Percentiles rank a stretch among this genome's conserved stretches.
phyloP scores from a whole-genome alignment of 2,329 filamentous ascomycete genomes.

The Clonostachys sp. region DNA sequence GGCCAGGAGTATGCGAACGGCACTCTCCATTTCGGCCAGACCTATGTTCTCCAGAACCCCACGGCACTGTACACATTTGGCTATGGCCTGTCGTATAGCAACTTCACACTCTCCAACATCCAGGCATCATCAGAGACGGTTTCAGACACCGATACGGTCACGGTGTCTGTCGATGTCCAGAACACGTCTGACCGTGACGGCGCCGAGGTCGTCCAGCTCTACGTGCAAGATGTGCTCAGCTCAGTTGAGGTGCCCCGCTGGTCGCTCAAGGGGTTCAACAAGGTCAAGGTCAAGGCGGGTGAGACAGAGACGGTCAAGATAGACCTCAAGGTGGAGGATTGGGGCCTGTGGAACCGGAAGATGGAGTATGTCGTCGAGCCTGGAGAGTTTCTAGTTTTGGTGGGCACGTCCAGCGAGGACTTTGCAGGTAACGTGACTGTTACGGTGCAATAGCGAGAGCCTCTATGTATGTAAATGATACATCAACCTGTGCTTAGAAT shows the following conservation, averaged over 20 bases:
- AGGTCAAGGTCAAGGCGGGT: conserved; percentile 56
- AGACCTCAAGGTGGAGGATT: conserved; percentile 47
- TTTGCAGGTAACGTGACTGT: conserved; percentile 51
- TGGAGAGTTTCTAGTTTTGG: conserved; percentile 59
- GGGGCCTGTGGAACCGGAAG: conserved; percentile 52
- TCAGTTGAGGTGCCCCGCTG: conserved; percentile 61
- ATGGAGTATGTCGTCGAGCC: conserved; percentile 74
- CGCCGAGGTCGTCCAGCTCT: conserved; percentile 64
- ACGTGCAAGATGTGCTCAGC: conserved; percentile 58
- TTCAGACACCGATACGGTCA: conserved; percentile 46
- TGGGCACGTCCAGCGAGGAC: conserved; percentile 57
- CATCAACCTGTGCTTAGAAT: too few relatives aligned
- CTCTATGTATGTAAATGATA: background rate
- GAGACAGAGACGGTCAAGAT: conserved; percentile 49
- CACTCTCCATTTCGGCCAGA: conserved; percentile 57
- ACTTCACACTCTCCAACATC: conserved; percentile 54
- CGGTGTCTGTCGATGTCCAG: conserved; percentile 55
- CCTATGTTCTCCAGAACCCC: conserved; percentile 59
- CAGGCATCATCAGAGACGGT: conserved; percentile 42
- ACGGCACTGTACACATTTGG: conserved; percentile 61
- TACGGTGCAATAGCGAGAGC: conserved; percentile 30
- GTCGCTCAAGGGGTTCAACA: conserved; percentile 62
- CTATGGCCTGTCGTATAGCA: conserved; percentile 62
- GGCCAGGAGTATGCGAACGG: conserved; percentile 52
- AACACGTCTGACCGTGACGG: conserved; percentile 55